phyloP scores from a whole-genome alignment of 2,329 filamentous ascomycete genomes.

The Aspergillus piperis region DNA sequence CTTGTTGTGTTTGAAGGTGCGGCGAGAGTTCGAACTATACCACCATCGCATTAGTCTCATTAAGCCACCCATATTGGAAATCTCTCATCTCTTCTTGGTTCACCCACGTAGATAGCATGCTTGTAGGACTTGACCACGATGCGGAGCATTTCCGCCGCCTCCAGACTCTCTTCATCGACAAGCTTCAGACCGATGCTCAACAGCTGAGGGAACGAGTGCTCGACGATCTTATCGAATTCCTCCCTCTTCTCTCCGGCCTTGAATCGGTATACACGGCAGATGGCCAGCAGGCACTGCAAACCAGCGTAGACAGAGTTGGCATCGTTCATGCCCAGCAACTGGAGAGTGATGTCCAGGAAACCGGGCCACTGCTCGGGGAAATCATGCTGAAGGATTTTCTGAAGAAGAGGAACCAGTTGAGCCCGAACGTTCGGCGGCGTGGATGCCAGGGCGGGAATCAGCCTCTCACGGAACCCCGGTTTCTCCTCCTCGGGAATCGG shows the following conservation, averaged over 20 bases:
- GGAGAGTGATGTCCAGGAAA: constrained; percentile 89
- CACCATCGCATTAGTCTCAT: constrained; percentile 32
- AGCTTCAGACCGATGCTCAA: constrained; percentile 84
- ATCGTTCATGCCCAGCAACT: constrained; percentile 83
- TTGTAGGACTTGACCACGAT: constrained; percentile 96
- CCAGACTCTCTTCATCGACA: constrained; percentile 85
- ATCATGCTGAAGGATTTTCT: constrained; percentile 94
- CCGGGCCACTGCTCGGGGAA: constrained; percentile 93
- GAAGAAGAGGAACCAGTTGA: constrained; percentile 89
- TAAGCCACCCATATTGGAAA: neutral
- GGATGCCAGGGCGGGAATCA: constrained; percentile 84
- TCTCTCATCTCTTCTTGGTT: neutral
- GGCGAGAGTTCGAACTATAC: constrained; percentile 79
- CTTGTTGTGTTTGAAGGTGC: constrained; percentile 74
- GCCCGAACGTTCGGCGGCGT: constrained; percentile 80
- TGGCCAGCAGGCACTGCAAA: constrained; percentile 87
- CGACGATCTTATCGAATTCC: constrained; percentile 93
- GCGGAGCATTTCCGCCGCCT: constrained; percentile 95
- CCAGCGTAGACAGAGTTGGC: constrained; percentile 86
- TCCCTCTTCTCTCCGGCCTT: constrained; percentile 78
- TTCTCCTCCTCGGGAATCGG: constrained; percentile 89
- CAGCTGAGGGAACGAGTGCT: constrained; percentile 84
- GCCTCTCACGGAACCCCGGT: constrained; percentile 77
- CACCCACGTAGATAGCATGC: constrained; percentile 88
- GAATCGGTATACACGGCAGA: constrained; percentile 94